phyloP scores from a whole-genome alignment of 1,284 basidiomycete genomes.

The Waitea zeae region DNA sequence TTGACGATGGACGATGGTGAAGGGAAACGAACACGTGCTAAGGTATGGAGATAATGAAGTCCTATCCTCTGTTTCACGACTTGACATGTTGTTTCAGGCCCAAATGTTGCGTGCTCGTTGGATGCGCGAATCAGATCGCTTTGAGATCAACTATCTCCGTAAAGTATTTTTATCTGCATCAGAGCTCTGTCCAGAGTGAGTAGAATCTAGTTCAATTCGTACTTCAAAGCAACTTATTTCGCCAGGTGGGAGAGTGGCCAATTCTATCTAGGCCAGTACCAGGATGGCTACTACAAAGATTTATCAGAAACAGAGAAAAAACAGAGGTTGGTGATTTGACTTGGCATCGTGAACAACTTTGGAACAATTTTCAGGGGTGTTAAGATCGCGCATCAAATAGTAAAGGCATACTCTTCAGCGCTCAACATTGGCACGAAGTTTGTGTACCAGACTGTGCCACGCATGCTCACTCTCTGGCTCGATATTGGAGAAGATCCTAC shows the following conservation, averaged over 20 bases:
- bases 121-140: conserved; percentile 84
- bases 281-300: conserved; percentile 56
- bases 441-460: conserved; percentile 90
- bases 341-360: conserved; percentile 4
- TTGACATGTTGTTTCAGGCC: conserved; percentile 31
- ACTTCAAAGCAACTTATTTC: conserved; percentile 6
- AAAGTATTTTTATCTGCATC: conserved; percentile 41
- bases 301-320: conserved; percentile 29
- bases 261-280: conserved; percentile 78
- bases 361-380: conserved; percentile 23
- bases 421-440: conserved; percentile 84
- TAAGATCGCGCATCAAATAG: conserved; percentile 43
- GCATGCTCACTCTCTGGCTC: conserved; percentile 91
- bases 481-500: conserved; percentile 64
- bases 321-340: conserved; percentile 23
- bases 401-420: conserved; percentile 60
- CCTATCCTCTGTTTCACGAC: too few species aligned
- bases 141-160: conserved; percentile 50
- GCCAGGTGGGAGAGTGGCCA: conserved; percentile 72
- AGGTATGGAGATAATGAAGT: conserved; percentile 25
- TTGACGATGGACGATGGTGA: conserved; percentile 35
- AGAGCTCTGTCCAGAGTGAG: conserved; percentile 37
- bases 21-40: conserved; percentile 31
- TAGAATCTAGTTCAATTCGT: conserved; percentile 6
- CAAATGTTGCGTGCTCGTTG: conserved; percentile 81